Base-by-base conservation (phyloP, 2,329 filamentous ascomycete genomes). In the Alternaria alternata region DNA sequence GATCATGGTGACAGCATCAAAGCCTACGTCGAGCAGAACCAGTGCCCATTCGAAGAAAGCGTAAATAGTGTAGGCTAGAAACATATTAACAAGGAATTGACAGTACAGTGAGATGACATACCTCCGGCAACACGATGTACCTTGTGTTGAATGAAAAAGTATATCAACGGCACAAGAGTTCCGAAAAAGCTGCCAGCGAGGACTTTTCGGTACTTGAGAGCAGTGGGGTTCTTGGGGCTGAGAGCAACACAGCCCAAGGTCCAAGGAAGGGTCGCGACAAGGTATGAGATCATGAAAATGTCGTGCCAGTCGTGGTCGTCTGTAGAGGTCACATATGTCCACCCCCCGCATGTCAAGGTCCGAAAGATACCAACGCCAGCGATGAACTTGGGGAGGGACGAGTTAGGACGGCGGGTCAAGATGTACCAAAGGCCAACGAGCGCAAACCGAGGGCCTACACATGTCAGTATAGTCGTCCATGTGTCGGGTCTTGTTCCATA, bases 291-390 rank as follows among this genome's bases (percentile, higher is more conserved):
- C 95, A 99, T 99, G 78, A 99, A 94, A 64, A 98, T 94, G 75
- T 99, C 95, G 78, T 99, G 95, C 94, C 93, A 98, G 80, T 96
- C 89, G 79, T 99, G 95, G 78, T 98, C 93, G 77, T 99, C 95
- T 43, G 95, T 99, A 63, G 95, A 98, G 26, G 95, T 99, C 63
- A 99, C 89, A 79, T 98, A 99, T 54, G 95, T 97, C 94, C 95
- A 99, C 60, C 95, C 95, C 70, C 94, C 95, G 75, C 95, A 99
- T 4, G 93, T 97, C 59, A 98, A 81, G 9, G 94, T 97, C 71
- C 95, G 89, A 74, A 98, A 90, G 53, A 97, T 68, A 57, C 95
- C 95, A 70, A 92, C 89, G 41, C 86, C 86, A 46, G 90, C 90
- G 62, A 98, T 86, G 64, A 95, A 89, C 76, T 92, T 93, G 18